Evolutionary conservation across 2,329 filamentous ascomycete species (phyloP), one percentile per base, ranked within the genome.

Genomic region (Thielaviopsis populi): DNA sequence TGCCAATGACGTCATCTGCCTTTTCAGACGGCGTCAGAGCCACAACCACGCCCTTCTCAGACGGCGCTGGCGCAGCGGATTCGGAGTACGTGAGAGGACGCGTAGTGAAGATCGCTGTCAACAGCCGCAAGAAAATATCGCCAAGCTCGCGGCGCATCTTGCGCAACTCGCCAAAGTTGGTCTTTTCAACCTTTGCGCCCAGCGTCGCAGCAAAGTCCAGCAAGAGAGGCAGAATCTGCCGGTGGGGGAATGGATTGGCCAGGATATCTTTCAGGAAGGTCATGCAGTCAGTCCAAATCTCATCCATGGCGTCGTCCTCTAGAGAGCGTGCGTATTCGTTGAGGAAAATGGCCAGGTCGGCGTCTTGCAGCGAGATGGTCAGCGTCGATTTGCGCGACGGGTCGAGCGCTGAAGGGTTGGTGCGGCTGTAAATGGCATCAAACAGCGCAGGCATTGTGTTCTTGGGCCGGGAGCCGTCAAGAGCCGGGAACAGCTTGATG

Each of bases 291-390:
- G 85, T 81, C 94, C 94, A 99, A 59, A 99, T 96, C 74, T 99
- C 94, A 70, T 99, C 94, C 81, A 96, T 92, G 17, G 94, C 88
- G 76, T 99, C 94, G 70, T 99, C 94, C 70, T 99, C 94, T 13
- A 97, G 79, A 0, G 91, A 94, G 37, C 83, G 83, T 0, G 91
- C 87, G 73, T 99, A 99, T 67, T 94, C 88, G 7, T 96, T 88
- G 54, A 97, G 75, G 72, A 99, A 99, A 8, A 87, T 83, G 8
- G 92, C 89, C 11, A 99, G 78, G 70, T 96, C 91, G 0, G 83
- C 82, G 70, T 96, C 91, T 63, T 85, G 84, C 10, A 99, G 76
- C 59, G 89, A 86, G 19, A 94, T 88, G 0, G 92, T 95, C 72
- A 97, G 77, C 1, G 89, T 95, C 17, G 92, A 97, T 73, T 91